phyloP scores from a whole-genome alignment of 129 eudicot genomes.

The Saposhnikovia divaricata region DNA sequence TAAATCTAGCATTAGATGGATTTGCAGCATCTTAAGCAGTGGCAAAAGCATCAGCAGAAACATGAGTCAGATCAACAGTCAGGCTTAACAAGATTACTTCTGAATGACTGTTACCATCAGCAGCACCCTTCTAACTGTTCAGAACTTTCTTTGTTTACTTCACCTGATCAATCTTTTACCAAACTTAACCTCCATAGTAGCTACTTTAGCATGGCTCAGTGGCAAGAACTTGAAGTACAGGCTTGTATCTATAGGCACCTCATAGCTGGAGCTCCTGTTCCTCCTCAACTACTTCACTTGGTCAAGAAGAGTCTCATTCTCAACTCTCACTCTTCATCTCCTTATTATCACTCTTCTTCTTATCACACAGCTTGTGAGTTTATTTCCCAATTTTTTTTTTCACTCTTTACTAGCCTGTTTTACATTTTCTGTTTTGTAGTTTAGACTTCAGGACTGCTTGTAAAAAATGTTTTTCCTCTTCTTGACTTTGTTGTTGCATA shows the following conservation, averaged over 20 bases:
- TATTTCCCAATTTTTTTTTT: background rate
- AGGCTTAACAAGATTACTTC: slow-evolving; percentile 36
- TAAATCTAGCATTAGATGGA: background rate
- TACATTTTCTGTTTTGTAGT: background rate
- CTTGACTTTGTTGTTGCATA: no score
- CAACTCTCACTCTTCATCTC: slow-evolving; percentile 30
- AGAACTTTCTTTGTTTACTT: slow-evolving; percentile 34
- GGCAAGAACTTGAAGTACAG: slow-evolving; percentile 95
- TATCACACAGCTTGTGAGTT: slow-evolving; percentile 44
- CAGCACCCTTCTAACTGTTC: slow-evolving; percentile 18
- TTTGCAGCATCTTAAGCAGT: slow-evolving; percentile 53
- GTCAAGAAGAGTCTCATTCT: slow-evolving; percentile 50
- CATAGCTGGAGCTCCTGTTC: slow-evolving; percentile 68
- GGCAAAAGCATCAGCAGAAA: slow-evolving; percentile 45
- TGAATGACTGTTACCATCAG: slow-evolving; percentile 19
- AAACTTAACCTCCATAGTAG: slow-evolving; percentile 18
- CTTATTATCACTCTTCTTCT: slow-evolving; percentile 20
- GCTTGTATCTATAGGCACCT: slow-evolving; percentile 76
- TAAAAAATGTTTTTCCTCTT: background rate
- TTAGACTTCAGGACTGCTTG: background rate
- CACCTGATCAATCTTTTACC: slow-evolving; percentile 28
- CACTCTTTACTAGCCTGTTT: background rate
- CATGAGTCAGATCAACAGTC: slow-evolving; percentile 36
- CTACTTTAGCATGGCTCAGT: slow-evolving; percentile 70
- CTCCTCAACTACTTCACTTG: slow-evolving; percentile 68